phyloP scores from a whole-genome alignment of 2,329 filamentous ascomycete genomes.

The Penicillium aurantiogriseum region DNA sequence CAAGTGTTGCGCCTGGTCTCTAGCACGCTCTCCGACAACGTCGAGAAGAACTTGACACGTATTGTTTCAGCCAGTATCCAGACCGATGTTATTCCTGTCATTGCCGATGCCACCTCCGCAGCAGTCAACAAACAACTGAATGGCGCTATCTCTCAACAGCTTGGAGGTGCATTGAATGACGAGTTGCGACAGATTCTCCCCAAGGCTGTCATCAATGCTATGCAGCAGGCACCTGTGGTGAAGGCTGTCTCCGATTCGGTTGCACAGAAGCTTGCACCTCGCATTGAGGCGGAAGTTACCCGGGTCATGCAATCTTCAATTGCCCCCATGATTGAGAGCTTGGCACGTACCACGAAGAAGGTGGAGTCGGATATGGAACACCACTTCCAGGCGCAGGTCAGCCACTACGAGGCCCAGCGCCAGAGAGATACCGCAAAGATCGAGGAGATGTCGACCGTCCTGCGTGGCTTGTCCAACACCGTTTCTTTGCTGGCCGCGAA shows the following conservation, averaged over 20 bases:
- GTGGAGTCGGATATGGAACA: constrained; percentile 68
- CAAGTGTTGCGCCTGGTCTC: constrained; percentile 67
- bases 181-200: constrained; percentile 73
- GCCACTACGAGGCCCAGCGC: constrained; percentile 52
- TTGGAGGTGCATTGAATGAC: constrained; percentile 66
- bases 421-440: constrained; percentile 59
- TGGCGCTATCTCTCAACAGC: constrained; percentile 63
- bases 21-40: constrained; percentile 66
- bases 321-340: constrained; percentile 63
- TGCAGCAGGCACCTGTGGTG: constrained; percentile 72
- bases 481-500: constrained; percentile 45
- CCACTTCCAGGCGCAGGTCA: constrained; percentile 52
- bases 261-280: constrained; percentile 62
- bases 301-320: constrained; percentile 62
- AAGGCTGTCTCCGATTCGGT: constrained; percentile 72
- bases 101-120: constrained; percentile 66
- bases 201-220: constrained; percentile 61
- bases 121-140: constrained; percentile 71
- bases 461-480: constrained; percentile 55
- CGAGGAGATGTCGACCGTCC: constrained; percentile 56
- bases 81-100: constrained; percentile 69
- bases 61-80: constrained; percentile 77
- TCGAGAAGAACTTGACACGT: constrained; percentile 71
- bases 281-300: constrained; percentile 68
- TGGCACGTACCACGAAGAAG: constrained; percentile 67